Evolutionary conservation across 2,329 filamentous ascomycete species (phyloP), one percentile per base, ranked within the genome.

Genomic region (Stagonosporopsis tanaceti): DNA sequence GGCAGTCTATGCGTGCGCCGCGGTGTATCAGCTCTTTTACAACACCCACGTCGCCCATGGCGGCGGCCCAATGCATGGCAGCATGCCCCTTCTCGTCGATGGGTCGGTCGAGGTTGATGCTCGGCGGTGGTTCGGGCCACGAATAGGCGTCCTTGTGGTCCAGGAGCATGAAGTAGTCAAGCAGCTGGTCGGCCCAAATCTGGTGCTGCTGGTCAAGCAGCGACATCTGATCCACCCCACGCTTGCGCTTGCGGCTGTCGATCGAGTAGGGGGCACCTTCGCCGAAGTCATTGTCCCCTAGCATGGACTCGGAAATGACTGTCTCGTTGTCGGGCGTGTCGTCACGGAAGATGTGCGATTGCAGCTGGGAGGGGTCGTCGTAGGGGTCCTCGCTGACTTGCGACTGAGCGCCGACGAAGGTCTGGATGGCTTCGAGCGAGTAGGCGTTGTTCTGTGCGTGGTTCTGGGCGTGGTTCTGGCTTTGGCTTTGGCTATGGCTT

Each of bases 1-100:
- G 84, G 2, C 89, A 87, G 28, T 87, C 86, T 15, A 92, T 82
- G 59, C 87, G 87, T 11, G 94, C 93, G 39, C 91, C 89, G 59
- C 93, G 92, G 38, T 87, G 85, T 67, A 95, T 89, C 17, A 99
- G 82, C 75, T 96, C 90, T 75, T 89, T 92, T 60, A 97, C 92
- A 15, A 98, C 91, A 46, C 94, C 91, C 28, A 97, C 82, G 66
- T 98, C 95, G 57, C 95, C 95, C 94, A 99, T 99, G 24, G 95
- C 92, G 50, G 92, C 93, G 17, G 93, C 95, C 95, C 95, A 99
- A 74, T 99, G 95, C 64, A 99, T 85, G 6, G 94, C 93, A 2
- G 93, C 96, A 71, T 98, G 93, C 9, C 89, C 89, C 68, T 96
- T 93, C 40, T 93, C 90, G 74, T 99, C 95, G 61, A 99, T 97